Evolutionary conservation across 495 filamentous ascomycete genomes (phyloP).

Genomic region (Aspergillus bridgeri): DNA sequence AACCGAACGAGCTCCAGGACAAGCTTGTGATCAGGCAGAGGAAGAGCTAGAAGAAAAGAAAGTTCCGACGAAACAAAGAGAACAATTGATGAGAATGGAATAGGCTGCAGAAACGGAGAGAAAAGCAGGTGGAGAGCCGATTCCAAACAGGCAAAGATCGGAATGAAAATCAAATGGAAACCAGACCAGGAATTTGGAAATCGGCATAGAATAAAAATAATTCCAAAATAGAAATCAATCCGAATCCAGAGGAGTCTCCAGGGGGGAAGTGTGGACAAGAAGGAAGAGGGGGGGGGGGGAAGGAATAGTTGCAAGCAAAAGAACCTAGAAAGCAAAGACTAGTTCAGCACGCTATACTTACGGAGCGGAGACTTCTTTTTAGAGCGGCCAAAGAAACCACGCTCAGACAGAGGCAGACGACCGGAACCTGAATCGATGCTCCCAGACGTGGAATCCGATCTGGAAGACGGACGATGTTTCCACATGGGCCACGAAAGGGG

Average conservation of each 20-base stretch:
- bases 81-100: conserved; percentile 7
- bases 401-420: conserved; percentile 28
- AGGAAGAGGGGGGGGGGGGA: background rate
- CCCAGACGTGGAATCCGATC: conserved; percentile 43
- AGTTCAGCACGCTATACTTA: conserved; percentile 29
- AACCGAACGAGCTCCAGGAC: background rate
- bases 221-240: conserved; percentile 7
- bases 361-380: conserved; percentile 37
- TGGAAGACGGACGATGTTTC: conserved; percentile 45
- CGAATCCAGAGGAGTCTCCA: background rate
- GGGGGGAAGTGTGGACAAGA: no score
- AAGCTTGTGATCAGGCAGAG: conserved; percentile 1
- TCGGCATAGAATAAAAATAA: conserved; percentile 5
- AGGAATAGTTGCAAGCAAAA: background rate
- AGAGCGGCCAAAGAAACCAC: conserved; percentile 39
- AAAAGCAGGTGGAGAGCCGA: conserved; percentile 2
- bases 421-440: conserved; percentile 27
- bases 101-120: conserved; percentile 4
- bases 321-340: conserved; percentile 16
- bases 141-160: background rate
- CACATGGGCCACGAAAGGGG: conserved; percentile 36
- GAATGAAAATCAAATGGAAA: background rate
- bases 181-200: background rate
- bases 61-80: conserved; percentile 9
- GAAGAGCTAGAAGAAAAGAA: conserved; percentile 1